Conservation (phyloP, 179 eudicot genomes). For the Vitellaria paradoxa region DNA sequence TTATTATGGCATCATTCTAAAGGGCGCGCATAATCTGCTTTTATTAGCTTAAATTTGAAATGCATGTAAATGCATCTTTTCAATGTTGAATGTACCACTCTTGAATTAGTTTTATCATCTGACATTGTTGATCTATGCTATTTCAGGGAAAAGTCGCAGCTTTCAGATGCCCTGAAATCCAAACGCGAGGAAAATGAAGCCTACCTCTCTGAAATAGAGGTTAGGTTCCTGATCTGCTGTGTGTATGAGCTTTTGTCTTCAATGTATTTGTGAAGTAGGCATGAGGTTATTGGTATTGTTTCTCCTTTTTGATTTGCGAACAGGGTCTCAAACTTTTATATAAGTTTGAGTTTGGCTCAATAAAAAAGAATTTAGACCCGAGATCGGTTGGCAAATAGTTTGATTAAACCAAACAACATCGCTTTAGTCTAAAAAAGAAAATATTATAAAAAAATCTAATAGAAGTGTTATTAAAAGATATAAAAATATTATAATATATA, state of each 20-base stretch:
- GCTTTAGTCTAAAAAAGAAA: too few relatives aligned
- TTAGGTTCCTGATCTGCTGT: constrained; percentile 20
- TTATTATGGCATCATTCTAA: not conserved
- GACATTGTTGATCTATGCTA: constrained; percentile 50
- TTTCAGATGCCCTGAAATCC: constrained; percentile 64
- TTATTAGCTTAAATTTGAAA: not conserved
- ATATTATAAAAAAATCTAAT: too few relatives aligned
- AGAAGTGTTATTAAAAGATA: too few relatives aligned
- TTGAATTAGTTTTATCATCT: constrained; percentile 19
- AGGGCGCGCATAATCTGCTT: not conserved
- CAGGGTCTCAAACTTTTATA: too few relatives aligned
- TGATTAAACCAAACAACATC: too few relatives aligned
- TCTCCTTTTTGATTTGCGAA: too few relatives aligned
- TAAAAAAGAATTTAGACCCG: too few relatives aligned
- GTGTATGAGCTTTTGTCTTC: constrained; percentile 2
- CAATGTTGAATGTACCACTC: not conserved
- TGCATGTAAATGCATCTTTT: constrained; percentile 9
- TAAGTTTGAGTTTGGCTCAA: too few relatives aligned
- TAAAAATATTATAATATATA: too few relatives aligned
- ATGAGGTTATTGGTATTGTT: constrained; percentile 41
- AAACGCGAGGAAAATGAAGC: constrained; percentile 90
- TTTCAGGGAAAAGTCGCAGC: constrained; percentile 61
- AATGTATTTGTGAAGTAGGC: constrained; percentile 24
- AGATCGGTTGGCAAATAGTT: too few relatives aligned
- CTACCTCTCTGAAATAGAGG: constrained; percentile 94